phyloP scores from a whole-genome alignment of 1,139 yeast species.

The Debaryomyces coudertii region DNA sequence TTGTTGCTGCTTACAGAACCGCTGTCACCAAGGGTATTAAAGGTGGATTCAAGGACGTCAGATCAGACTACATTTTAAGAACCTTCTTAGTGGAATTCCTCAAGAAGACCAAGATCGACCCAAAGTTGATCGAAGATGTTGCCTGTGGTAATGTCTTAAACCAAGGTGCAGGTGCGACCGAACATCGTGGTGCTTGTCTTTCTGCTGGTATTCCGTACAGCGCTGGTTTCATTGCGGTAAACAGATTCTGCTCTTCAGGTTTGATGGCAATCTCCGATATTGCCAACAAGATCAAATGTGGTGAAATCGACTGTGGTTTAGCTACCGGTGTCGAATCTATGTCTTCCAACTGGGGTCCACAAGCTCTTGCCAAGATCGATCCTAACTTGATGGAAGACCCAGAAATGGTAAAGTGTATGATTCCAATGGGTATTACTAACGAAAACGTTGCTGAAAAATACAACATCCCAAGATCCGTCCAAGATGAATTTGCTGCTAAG shows the following conservation, averaged over 20 bases:
- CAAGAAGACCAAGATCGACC: slow-evolving; percentile 63
- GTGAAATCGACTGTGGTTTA: slow-evolving; percentile 88
- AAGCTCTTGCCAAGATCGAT: slow-evolving; percentile 66
- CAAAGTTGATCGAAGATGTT: slow-evolving; percentile 73
- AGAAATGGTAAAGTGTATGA: slow-evolving; percentile 37
- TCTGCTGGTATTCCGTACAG: slow-evolving; percentile 55
- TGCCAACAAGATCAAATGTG: slow-evolving; percentile 82
- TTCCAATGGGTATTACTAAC: slow-evolving; percentile 80
- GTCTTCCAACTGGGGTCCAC: slow-evolving; percentile 82
- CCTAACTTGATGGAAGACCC: slow-evolving; percentile 36
- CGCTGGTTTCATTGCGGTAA: slow-evolving; percentile 78
- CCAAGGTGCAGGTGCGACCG: slow-evolving; percentile 90
- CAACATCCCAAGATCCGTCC: slow-evolving; percentile 66
- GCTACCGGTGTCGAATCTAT: slow-evolving; percentile 94
- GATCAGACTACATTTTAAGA: slow-evolving; percentile 71
- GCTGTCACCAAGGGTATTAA: slow-evolving; percentile 86
- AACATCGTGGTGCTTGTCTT: slow-evolving; percentile 77
- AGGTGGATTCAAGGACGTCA: slow-evolving; percentile 77
- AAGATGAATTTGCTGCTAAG: slow-evolving; percentile 84
- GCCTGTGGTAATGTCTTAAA: slow-evolving; percentile 88
- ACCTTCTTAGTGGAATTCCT: slow-evolving; percentile 66
- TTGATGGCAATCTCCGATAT: slow-evolving; percentile 86
- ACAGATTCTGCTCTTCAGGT: slow-evolving; percentile 95
- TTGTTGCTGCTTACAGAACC: slow-evolving; percentile 86
- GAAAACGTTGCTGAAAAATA: slow-evolving; percentile 51